These are phyloP conservation scores for Taphrina flavorubra DNA, from an alignment of 1,139 yeast genomes.

Conservation along the genomic window DNA sequence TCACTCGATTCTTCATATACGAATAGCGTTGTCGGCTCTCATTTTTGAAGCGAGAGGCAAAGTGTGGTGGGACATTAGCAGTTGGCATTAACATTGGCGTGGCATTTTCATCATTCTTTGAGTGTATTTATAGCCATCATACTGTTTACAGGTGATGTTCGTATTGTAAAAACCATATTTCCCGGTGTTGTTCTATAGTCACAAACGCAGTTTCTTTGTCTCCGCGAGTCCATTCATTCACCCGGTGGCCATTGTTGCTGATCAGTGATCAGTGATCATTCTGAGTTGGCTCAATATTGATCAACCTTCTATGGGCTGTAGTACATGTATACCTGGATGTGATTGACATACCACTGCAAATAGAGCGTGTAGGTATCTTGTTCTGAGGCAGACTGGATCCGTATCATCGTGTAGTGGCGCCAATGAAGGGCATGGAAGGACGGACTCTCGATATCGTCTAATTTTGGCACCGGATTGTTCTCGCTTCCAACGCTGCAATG, in stretches of 20 bases:
- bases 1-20: neutral
- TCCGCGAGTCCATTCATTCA: too few relatives aligned
- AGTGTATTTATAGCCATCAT: neutral
- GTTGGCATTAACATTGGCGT: slow-evolving; percentile 11
- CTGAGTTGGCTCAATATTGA: too few relatives aligned
- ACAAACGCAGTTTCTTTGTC: too few relatives aligned
- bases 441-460: too few relatives aligned
- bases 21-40: neutral
- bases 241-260: neutral
- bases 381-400: too few relatives aligned
- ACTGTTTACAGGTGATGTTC: neutral
- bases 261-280: slow-evolving; percentile 5
- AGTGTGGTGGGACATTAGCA: slow-evolving; percentile 8
- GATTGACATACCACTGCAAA: too few relatives aligned
- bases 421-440: too few relatives aligned
- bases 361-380: too few relatives aligned
- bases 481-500: neutral
- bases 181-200: too few relatives aligned
- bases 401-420: too few relatives aligned
- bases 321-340: too few relatives aligned
- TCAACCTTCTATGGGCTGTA: too few relatives aligned
- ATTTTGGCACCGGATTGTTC: neutral
- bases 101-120: slow-evolving; percentile 1
- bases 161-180: neutral
- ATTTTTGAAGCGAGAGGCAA: slow-evolving; percentile 18